These are phyloP conservation scores for Alternaria gansuensis DNA, from an alignment of 2,329 filamentous ascomycete genomes.

Conservation along the genomic window DNA sequence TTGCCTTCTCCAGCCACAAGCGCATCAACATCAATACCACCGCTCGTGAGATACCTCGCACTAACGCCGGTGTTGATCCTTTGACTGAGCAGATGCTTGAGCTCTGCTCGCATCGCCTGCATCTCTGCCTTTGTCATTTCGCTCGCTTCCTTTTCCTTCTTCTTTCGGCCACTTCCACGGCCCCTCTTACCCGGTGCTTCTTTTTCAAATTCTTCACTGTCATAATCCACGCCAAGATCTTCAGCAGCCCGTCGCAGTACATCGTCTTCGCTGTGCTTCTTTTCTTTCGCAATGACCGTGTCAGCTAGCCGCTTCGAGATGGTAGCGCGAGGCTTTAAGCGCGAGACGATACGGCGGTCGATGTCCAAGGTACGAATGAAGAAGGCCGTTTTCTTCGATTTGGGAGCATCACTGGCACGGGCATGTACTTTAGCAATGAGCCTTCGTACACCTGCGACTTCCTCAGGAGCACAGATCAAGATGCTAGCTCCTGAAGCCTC, in stretches of 20 bases:
- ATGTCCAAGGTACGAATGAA: slow-evolving; percentile 84
- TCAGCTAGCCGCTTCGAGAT: slow-evolving; percentile 91
- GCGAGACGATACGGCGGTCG: slow-evolving; percentile 78
- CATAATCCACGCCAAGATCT: slow-evolving; percentile 92
- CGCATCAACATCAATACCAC: slow-evolving; percentile 80
- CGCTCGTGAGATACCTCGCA: slow-evolving; percentile 83
- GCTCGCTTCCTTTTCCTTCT: slow-evolving; percentile 76
- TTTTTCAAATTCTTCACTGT: slow-evolving; percentile 80
- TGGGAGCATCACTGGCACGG: slow-evolving; percentile 56
- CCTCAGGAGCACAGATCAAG: slow-evolving; percentile 88
- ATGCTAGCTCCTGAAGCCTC: slow-evolving; percentile 80
- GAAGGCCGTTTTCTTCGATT: slow-evolving; percentile 64
- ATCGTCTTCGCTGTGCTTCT: slow-evolving; percentile 81
- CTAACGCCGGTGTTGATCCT: slow-evolving; percentile 88
- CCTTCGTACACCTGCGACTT: slow-evolving; percentile 83
- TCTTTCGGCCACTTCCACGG: slow-evolving; percentile 75
- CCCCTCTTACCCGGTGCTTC: slow-evolving; percentile 66
- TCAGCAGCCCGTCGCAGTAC: slow-evolving; percentile 87
- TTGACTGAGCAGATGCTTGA: slow-evolving; percentile 74
- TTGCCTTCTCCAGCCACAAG: slow-evolving; percentile 69
- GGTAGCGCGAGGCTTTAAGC: slow-evolving; percentile 78
- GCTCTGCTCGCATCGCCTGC: slow-evolving; percentile 72
- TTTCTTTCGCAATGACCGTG: slow-evolving; percentile 83
- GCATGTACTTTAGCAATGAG: slow-evolving; percentile 90
- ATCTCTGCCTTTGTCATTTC: slow-evolving; percentile 77